Percentiles rank a stretch among this genome's conserved stretches.
These are phyloP conservation scores for Aplosporella prunicola DNA, from an alignment of 2,329 filamentous ascomycete genomes.

Conservation along the genomic window DNA sequence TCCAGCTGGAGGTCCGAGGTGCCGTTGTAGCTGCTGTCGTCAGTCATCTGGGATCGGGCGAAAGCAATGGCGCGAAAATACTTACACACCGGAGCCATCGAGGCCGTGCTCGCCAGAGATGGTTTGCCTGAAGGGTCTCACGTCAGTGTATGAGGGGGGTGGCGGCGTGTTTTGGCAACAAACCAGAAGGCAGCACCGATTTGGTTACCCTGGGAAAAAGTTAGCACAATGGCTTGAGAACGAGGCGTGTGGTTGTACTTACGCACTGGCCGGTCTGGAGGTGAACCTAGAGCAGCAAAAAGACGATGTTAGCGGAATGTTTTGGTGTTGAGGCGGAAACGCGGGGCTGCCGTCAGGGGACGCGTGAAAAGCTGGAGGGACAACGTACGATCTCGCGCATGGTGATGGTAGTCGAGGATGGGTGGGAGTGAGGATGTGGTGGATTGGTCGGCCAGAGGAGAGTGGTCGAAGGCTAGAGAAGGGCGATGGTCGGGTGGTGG, in stretches of 20 bases:
- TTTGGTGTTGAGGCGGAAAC: slow-evolving; percentile 33
- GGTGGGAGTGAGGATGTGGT: neutral
- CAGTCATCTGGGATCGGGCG: slow-evolving; percentile 15
- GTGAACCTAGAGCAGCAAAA: slow-evolving; percentile 67
- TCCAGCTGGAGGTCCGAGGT: slow-evolving; percentile 98
- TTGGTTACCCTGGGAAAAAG: slow-evolving; percentile 83
- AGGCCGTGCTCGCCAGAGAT: slow-evolving; percentile 74
- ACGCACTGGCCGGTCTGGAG: slow-evolving; percentile 99
- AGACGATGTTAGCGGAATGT: slow-evolving; percentile 44
- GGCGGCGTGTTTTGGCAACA: slow-evolving; percentile 25
- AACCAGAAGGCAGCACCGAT: slow-evolving; percentile 99
- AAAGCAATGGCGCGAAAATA: slow-evolving; percentile 22
- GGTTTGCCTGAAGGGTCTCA: slow-evolving; percentile 34
- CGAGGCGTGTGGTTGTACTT: slow-evolving; percentile 36
- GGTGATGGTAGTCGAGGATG: slow-evolving; percentile 26
- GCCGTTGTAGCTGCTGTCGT: slow-evolving; percentile 71
- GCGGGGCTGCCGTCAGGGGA: slow-evolving; percentile 31
- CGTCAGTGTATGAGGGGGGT: slow-evolving; percentile 14
- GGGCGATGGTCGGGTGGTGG: slow-evolving; percentile 5
- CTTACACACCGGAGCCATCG: slow-evolving; percentile 91
- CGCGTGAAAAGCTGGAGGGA: slow-evolving; percentile 27
- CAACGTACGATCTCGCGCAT: slow-evolving; percentile 63
- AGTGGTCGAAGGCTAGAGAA: neutral
- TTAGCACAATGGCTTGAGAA: slow-evolving; percentile 18
- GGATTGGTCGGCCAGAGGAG: neutral